Evolutionary conservation across 148 eudicot genomes (phyloP).

Genomic region (Fagopyrum esculentum): DNA sequence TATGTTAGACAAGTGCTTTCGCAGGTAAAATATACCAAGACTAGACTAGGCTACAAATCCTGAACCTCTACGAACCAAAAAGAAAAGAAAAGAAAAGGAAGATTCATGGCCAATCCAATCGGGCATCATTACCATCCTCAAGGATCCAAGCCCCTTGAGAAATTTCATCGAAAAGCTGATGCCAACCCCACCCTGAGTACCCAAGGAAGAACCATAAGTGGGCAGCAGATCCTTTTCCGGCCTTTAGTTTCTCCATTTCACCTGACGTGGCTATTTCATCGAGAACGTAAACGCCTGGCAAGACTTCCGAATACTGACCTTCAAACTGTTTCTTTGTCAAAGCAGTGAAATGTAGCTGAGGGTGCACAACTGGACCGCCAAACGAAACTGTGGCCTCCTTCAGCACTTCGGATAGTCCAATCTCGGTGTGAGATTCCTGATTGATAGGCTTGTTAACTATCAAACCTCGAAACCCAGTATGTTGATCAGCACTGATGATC

Average conservation of each 20-base stretch:
- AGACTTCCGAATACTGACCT: constrained; percentile 30
- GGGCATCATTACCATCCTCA: constrained; percentile 22
- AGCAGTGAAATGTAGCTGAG: constrained; percentile 57
- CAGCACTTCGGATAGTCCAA: constrained; percentile 32
- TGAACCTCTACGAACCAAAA: not conserved
- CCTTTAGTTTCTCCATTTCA: constrained; percentile 35
- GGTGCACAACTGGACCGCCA: constrained; percentile 66
- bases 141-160: constrained; percentile 63
- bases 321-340: constrained; percentile 28
- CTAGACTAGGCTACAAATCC: not conserved
- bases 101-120: constrained; percentile 49
- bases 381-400: constrained; percentile 57
- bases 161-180: constrained; percentile 62
- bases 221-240: constrained; percentile 32
- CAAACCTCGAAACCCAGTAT: constrained; percentile 64
- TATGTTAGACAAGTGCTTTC: too few species aligned
- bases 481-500: constrained; percentile 50
- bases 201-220: constrained; percentile 86
- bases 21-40: too few species aligned
- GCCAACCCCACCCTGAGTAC: constrained; percentile 73
- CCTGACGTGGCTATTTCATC: constrained; percentile 38
- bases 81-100: not conserved
- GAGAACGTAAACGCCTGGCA: constrained; percentile 50
- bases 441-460: constrained; percentile 63
- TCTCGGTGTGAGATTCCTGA: constrained; percentile 49